Evolutionary conservation across 2,329 filamentous ascomycete species (phyloP).

Genomic region (Monosporascus sp.): DNA sequence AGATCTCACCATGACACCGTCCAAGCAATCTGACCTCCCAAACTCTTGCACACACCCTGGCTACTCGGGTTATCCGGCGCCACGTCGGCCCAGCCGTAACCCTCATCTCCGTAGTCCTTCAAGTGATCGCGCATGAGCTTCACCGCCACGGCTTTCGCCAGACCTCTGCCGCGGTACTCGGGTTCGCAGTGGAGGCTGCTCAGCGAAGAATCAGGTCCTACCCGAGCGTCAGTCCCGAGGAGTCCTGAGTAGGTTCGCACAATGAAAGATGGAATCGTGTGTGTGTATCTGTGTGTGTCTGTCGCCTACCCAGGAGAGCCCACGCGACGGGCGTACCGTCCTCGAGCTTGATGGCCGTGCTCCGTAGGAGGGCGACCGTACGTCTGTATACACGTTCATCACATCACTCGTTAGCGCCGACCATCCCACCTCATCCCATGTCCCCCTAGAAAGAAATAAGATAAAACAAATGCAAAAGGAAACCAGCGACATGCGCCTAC

Average conservation of each 20-base stretch:
- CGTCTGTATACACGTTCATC: slow-evolving; percentile 23
- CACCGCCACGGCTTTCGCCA: slow-evolving; percentile 56
- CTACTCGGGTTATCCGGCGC: slow-evolving; percentile 55
- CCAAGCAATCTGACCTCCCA: slow-evolving; percentile 54
- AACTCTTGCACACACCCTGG: slow-evolving; percentile 53
- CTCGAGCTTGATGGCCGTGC: slow-evolving; percentile 37
- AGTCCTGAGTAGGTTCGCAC: too few species aligned
- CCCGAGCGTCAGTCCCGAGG: background rate
- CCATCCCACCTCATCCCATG: background rate
- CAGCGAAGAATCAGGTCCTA: slow-evolving; percentile 55
- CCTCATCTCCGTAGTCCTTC: slow-evolving; percentile 38
- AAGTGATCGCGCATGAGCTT: slow-evolving; percentile 52
- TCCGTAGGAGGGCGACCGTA: slow-evolving; percentile 40
- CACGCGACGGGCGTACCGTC: slow-evolving; percentile 53
- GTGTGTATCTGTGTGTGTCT: slow-evolving; percentile 12
- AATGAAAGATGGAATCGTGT: too few species aligned
- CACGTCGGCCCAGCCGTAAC: slow-evolving; percentile 59
- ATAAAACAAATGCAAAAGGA: background rate
- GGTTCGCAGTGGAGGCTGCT: slow-evolving; percentile 57
- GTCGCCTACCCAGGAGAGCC: slow-evolving; percentile 48
- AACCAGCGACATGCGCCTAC: slow-evolving; percentile 16
- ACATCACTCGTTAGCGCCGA: background rate
- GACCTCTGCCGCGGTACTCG: slow-evolving; percentile 52
- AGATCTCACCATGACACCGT: slow-evolving; percentile 50
- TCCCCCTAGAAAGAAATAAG: background rate